Conservation (phyloP, 768 basidiomycete genomes). For the Russula virescens region DNA sequence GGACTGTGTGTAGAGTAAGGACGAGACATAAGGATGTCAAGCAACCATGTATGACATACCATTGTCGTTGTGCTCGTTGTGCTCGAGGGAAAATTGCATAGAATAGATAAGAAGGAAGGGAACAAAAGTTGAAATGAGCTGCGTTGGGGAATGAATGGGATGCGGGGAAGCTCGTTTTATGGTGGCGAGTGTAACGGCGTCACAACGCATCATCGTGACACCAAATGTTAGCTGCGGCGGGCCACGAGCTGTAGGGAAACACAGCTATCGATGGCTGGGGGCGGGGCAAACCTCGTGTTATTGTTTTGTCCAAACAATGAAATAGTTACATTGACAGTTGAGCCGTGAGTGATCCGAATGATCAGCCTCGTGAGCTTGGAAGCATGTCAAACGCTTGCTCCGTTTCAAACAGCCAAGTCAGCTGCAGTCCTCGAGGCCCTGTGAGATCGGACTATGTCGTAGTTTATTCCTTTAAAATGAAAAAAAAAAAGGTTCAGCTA, state of each 20-base stretch:
- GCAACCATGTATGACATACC: neutral
- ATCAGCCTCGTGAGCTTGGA: neutral
- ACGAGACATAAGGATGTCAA: neutral
- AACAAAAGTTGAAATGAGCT: too few relatives aligned
- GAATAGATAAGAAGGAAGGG: slow-evolving; percentile 9
- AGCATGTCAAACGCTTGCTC: neutral
- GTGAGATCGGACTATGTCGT: neutral
- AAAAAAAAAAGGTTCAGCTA: too few relatives aligned
- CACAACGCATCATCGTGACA: neutral
- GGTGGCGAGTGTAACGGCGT: neutral
- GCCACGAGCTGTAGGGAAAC: neutral
- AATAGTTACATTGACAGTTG: too few relatives aligned
- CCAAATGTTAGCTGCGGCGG: too few relatives aligned
- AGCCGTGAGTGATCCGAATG: slow-evolving; percentile 1
- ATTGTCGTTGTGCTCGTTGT: neutral
- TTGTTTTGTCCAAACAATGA: too few relatives aligned
- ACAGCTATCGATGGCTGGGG: neutral
- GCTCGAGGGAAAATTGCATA: slow-evolving; percentile 2
- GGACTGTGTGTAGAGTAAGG: slow-evolving; percentile 3
- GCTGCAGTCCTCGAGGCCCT: neutral
- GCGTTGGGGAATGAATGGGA: neutral
- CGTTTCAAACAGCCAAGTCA: neutral
- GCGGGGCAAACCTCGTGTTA: neutral
- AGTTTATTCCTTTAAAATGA: too few relatives aligned
- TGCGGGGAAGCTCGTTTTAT: neutral